Base-by-base conservation (phyloP, 306 rosid species). In the Purshia tridentata region DNA sequence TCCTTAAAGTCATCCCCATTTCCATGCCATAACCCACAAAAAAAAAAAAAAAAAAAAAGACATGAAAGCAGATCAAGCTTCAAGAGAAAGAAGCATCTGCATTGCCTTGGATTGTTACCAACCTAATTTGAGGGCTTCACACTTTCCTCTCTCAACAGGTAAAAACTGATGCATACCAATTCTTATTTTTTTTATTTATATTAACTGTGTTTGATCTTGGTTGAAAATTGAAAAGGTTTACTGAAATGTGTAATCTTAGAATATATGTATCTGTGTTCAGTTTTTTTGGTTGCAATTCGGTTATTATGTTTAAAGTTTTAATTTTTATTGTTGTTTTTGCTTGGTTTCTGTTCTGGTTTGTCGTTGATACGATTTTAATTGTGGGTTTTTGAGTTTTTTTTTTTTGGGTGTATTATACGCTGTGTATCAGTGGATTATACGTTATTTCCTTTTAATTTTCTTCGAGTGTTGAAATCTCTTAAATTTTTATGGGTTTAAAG, bases 331-430 rank as follows among this genome's bases (percentile, higher is more conserved):
- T 65, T 11, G 3, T 65, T 44, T 15, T 46, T 72, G 9, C 7
- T 47, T 52, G 72, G 44, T 11, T 67, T 59, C 2, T 65, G 35
- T 16, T 12, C 13, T 42, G 52, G 52, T 46, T 7, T 8, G 45
- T 37, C 40, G 59, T 62, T 65, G 54, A 13, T 76, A 47, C 56
- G 44, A 46, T 60, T 60, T 71, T 64, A 70, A 1, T 65, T 54
- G 37, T 67, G 50, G 69, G 53, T 29, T 65, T 65, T 51, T 65
- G 9, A 4, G 2, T 61, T 47, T 54, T 18, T 65, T 47, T 74
- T 54, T 42, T 74, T 78, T 6, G 13, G 18, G 56, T 40, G 67
- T 22, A 55, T 14, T 8, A 22, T 5, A 2, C 7, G 57, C 53
- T 49, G 61, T 2, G 22, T 54, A 37, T 64, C 11, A 19, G 15